phyloP scores from a whole-genome alignment of 768 basidiomycete species.

The Lactifluus hygrophoroides region DNA sequence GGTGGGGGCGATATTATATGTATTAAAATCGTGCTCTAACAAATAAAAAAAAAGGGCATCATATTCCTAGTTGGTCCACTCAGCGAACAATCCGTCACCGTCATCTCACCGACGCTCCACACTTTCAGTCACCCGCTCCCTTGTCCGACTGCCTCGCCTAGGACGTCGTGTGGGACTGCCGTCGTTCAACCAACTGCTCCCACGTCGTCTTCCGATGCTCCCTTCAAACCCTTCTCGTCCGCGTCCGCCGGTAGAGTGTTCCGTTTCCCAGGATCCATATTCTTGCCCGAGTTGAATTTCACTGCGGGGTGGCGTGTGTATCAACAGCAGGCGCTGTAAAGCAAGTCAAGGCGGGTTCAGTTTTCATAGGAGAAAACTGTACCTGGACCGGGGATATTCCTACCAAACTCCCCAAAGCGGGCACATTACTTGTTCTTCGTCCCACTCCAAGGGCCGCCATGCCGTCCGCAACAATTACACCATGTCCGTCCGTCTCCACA shows the following conservation, averaged over 20 bases:
- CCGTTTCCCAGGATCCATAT: background rate
- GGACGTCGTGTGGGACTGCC: background rate
- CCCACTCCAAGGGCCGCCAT: conserved; percentile 19
- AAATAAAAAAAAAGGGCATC: background rate
- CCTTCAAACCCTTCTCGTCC: background rate
- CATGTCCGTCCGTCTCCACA: conserved; percentile 24
- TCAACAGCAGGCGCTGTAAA: conserved; percentile 49
- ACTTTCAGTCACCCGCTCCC: conserved; percentile 9
- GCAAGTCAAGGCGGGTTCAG: conserved; percentile 1
- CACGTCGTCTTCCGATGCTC: conserved; percentile 11
- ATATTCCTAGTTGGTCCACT: background rate
- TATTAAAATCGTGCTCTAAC: too few relatives aligned
- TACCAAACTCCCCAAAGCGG: conserved; percentile 47
- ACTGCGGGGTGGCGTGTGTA: conserved; percentile 56
- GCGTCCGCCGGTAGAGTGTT: background rate
- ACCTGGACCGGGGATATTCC: conserved; percentile 73
- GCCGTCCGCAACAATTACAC: conserved; percentile 19
- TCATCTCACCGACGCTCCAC: conserved; percentile 7
- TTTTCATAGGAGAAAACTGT: too few relatives aligned
- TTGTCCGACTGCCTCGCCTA: background rate
- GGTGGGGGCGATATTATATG: too few relatives aligned
- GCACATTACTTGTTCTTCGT: conserved; percentile 27
- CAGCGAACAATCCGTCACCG: background rate
- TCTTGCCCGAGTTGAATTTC: conserved; percentile 16
- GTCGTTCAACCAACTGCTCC: conserved; percentile 1